These are phyloP conservation scores for Pichia sp. DNA, from an alignment of 1,139 yeast genomes.

Conservation along the genomic window DNA sequence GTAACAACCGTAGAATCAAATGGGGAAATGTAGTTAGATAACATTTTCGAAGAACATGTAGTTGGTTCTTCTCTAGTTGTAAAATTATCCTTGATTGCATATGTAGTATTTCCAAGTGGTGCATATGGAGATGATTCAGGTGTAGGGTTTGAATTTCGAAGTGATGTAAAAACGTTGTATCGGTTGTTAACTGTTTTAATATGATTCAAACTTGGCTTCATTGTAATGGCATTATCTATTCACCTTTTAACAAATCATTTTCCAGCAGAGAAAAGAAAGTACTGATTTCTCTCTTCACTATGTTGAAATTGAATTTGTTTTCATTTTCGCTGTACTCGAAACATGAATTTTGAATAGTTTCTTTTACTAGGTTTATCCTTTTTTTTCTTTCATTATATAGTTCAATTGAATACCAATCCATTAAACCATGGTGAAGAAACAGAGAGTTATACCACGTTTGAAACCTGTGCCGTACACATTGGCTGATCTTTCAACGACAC, in stretches of 20 bases:
- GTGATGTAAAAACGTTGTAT: slow-evolving; percentile 34
- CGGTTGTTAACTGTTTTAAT: slow-evolving; percentile 17
- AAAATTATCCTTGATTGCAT: slow-evolving; percentile 74
- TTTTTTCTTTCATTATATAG: too few relatives aligned
- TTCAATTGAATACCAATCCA: too few relatives aligned
- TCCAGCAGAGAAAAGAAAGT: too few relatives aligned
- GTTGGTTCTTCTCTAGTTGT: slow-evolving; percentile 53
- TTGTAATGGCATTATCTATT: background rate
- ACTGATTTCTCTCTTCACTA: too few relatives aligned
- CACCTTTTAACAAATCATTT: too few relatives aligned
- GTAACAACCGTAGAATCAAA: slow-evolving; percentile 70
- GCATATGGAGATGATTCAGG: slow-evolving; percentile 7
- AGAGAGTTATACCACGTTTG: slow-evolving; percentile 26
- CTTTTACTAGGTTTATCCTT: background rate
- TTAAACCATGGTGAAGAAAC: slow-evolving; percentile 13
- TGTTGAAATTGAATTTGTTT: too few relatives aligned
- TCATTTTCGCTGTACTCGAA: too few relatives aligned
- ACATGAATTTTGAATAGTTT: background rate
- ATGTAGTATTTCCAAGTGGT: slow-evolving; percentile 26
- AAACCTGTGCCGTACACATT: slow-evolving; percentile 31
- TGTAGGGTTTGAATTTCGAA: slow-evolving; percentile 15
- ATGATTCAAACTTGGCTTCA: slow-evolving; percentile 8
- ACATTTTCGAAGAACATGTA: slow-evolving; percentile 67
- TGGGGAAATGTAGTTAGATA: slow-evolving; percentile 61
- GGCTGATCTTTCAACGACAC: slow-evolving; percentile 23